phyloP scores from a whole-genome alignment of 768 basidiomycete species.

The Sistotremastrum suecicum region DNA sequence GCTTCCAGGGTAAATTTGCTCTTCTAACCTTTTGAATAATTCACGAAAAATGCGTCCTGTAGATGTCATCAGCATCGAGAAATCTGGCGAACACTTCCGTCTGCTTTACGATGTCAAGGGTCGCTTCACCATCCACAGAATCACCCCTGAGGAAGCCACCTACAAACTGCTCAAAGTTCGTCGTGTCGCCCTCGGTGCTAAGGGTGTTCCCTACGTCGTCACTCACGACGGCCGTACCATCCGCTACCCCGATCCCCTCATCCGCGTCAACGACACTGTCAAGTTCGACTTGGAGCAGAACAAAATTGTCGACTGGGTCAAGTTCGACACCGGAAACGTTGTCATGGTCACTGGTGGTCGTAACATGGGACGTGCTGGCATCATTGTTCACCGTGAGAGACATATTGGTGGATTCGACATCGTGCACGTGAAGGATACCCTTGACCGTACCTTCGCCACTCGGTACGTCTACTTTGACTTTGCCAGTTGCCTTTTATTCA shows the following conservation, averaged over 20 bases:
- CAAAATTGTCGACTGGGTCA: slow-evolving; percentile 86
- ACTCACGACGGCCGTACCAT: slow-evolving; percentile 99
- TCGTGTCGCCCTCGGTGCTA: slow-evolving; percentile 79
- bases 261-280: slow-evolving; percentile 94
- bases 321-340: slow-evolving; percentile 95
- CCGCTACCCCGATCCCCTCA: slow-evolving; percentile 93
- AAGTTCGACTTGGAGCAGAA: slow-evolving; percentile 92
- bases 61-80: slow-evolving; percentile 97
- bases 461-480: slow-evolving; percentile 41
- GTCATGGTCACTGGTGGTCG: slow-evolving; percentile 98
- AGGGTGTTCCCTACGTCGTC: slow-evolving; percentile 93
- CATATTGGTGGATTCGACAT: slow-evolving; percentile 98
- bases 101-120: slow-evolving; percentile 99
- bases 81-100: slow-evolving; percentile 99
- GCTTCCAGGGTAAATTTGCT: slow-evolving; percentile 75
- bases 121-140: slow-evolving; percentile 98
- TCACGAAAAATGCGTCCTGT: slow-evolving; percentile 2
- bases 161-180: slow-evolving; percentile 96
- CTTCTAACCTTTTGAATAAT: not conserved
- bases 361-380: slow-evolving; percentile 98
- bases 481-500: not conserved
- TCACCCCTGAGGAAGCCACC: slow-evolving; percentile 90
- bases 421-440: slow-evolving; percentile 90
- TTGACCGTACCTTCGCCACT: slow-evolving; percentile 94
- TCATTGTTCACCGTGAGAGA: slow-evolving; percentile 93